A percentile compares a stretch with the other conserved stretches of the same genome.
Conservation (phyloP, 495 filamentous ascomycete species). For the Aspergillus conjunctus region DNA sequence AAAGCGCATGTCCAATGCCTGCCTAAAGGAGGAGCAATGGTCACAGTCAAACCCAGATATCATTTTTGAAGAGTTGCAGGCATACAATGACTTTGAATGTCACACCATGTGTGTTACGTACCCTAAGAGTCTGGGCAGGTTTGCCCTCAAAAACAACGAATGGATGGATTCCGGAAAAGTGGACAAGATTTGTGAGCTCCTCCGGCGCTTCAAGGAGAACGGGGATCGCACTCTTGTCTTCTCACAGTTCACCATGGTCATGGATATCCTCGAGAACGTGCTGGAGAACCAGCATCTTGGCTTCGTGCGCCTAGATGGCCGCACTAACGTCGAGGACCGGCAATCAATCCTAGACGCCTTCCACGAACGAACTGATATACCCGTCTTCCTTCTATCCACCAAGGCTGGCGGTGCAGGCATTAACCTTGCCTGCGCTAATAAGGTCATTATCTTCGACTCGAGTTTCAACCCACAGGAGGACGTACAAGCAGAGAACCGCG, state of each 20-base stretch:
- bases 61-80: slow-evolving; percentile 70
- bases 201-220: slow-evolving; percentile 71
- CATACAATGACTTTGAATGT: slow-evolving; percentile 80
- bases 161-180: slow-evolving; percentile 97
- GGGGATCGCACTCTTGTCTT: slow-evolving; percentile 89
- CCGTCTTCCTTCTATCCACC: slow-evolving; percentile 90
- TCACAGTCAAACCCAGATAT: slow-evolving; percentile 61
- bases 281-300: slow-evolving; percentile 71
- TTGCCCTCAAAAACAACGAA: slow-evolving; percentile 68
- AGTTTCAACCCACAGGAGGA: slow-evolving; percentile 97
- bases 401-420: slow-evolving; percentile 94
- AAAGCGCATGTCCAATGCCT: slow-evolving; percentile 73
- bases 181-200: slow-evolving; percentile 69
- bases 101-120: slow-evolving; percentile 76
- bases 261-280: slow-evolving; percentile 85
- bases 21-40: slow-evolving; percentile 66
- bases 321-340: slow-evolving; percentile 78
- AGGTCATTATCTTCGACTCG: slow-evolving; percentile 95
- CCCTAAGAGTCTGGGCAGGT: slow-evolving; percentile 66
- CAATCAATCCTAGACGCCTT: slow-evolving; percentile 85
- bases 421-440: slow-evolving; percentile 92
- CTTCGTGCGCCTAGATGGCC: slow-evolving; percentile 82
- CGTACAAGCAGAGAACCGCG: slow-evolving; percentile 93
- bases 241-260: slow-evolving; percentile 87
- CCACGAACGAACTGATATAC: slow-evolving; percentile 71